phyloP scores from a whole-genome alignment of 768 basidiomycete species.

The Phallus indusiatus region DNA sequence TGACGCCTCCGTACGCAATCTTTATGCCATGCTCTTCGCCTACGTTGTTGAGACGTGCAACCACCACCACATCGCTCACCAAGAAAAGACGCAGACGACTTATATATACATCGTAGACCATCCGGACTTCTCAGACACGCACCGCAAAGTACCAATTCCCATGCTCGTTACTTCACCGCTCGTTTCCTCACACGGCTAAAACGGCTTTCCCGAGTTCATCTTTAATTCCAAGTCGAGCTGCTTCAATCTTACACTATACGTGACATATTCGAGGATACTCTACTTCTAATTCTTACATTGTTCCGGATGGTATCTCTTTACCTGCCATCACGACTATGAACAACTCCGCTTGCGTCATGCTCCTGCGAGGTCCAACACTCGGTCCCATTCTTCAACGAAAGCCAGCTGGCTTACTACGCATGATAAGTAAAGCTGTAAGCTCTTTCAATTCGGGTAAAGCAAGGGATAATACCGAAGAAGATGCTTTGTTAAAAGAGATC shows the following conservation, averaged over 20 bases:
- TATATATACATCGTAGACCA: constrained; percentile 73
- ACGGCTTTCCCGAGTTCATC: constrained; percentile 77
- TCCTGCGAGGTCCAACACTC: no score
- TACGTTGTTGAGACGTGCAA: no score
- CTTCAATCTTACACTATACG: constrained; percentile 70
- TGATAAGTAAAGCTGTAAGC: constrained; percentile 65
- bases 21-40: no score
- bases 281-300: no score
- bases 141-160: constrained; percentile 48
- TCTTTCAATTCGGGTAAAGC: constrained; percentile 73
- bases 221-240: constrained; percentile 83
- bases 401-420: constrained; percentile 67
- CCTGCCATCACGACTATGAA: no score
- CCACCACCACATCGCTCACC: constrained; percentile 63
- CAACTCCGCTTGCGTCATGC: no score
- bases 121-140: constrained; percentile 76
- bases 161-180: constrained; percentile 61
- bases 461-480: constrained; percentile 59
- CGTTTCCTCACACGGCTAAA: constrained; percentile 67
- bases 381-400: constrained; percentile 60
- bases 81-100: constrained; percentile 46
- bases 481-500: no score
- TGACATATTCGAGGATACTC: constrained; percentile 58
- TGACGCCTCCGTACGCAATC: no score
- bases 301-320: no score